A percentile compares a stretch with the other conserved stretches of the same genome.
These are phyloP conservation scores for Agrostemma githago DNA, from an alignment of 148 eudicot genomes.

Conservation along the genomic window DNA sequence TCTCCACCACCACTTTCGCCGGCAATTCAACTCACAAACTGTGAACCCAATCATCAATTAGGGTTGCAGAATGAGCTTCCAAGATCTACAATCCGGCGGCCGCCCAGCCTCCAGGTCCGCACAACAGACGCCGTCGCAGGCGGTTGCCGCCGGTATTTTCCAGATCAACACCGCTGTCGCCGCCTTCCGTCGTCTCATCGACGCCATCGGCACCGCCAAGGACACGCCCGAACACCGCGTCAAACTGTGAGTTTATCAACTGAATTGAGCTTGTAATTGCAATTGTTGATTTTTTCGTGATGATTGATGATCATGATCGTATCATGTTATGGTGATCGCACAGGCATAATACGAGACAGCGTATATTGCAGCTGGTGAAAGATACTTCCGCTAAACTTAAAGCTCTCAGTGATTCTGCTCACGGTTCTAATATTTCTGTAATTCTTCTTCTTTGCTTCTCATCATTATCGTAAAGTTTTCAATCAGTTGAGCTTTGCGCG, in stretches of 20 bases:
- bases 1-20: background rate
- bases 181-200: conserved; percentile 55
- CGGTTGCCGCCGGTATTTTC: conserved; percentile 55
- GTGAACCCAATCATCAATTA: background rate
- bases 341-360: conserved; percentile 57
- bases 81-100: conserved; percentile 52
- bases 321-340: background rate
- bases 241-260: conserved; percentile 33
- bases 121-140: conserved; percentile 41
- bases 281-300: background rate
- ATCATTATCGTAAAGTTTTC: background rate
- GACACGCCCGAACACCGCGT: conserved; percentile 63
- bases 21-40: too few species aligned
- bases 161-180: conserved; percentile 62
- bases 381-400: conserved; percentile 70
- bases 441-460: conserved; percentile 9
- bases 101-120: conserved; percentile 25
- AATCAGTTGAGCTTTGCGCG: background rate
- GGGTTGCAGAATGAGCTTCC: conserved; percentile 43
- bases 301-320: background rate
- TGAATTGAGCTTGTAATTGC: background rate
- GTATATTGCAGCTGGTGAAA: conserved; percentile 56
- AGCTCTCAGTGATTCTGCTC: conserved; percentile 49
- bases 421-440: conserved; percentile 40
- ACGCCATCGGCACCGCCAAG: conserved; percentile 52